Evolutionary conservation across 1,284 basidiomycete species (phyloP).

Genomic region (Sporisorium iseilematis-ciliati): DNA sequence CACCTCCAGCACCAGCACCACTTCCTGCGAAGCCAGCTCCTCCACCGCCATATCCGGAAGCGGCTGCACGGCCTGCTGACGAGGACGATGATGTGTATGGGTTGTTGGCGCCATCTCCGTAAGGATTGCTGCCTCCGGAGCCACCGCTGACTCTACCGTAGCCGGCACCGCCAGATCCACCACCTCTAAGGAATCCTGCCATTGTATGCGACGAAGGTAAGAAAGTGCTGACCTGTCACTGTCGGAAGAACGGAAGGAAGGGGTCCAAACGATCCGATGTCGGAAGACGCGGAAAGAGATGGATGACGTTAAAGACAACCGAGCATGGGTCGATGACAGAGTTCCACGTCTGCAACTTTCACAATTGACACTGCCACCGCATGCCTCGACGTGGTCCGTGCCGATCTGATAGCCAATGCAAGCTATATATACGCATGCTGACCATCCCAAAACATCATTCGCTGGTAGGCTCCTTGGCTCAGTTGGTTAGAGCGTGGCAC

Average conservation of each 20-base stretch:
- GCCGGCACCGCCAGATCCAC: slow-evolving; percentile 43
- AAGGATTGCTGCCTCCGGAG: slow-evolving; percentile 33
- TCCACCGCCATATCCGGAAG: slow-evolving; percentile 30
- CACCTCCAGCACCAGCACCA: slow-evolving; percentile 20
- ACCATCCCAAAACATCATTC: no score
- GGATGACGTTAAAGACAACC: background rate
- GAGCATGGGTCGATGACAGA: background rate
- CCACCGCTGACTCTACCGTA: slow-evolving; percentile 40
- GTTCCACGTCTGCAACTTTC: background rate
- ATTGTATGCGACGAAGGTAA: slow-evolving; percentile 14
- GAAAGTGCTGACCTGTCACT: background rate
- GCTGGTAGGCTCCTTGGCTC: slow-evolving; percentile 42
- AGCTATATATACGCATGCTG: background rate
- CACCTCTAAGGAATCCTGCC: slow-evolving; percentile 55
- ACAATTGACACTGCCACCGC: background rate
- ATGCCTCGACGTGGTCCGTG: slow-evolving; percentile 1
- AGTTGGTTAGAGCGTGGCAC: slow-evolving; percentile 63
- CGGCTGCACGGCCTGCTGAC: slow-evolving; percentile 23
- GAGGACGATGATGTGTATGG: slow-evolving; percentile 30
- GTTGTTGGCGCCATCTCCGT: slow-evolving; percentile 36
- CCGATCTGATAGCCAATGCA: background rate
- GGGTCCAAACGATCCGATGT: no score
- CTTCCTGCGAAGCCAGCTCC: slow-evolving; percentile 27
- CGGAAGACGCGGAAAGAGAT: background rate
- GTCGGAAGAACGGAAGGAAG: background rate